Percentiles rank a stretch among this genome's conserved stretches.
These are phyloP conservation scores for Daedaleopsis nitida DNA, from an alignment of 768 basidiomycete genomes.

Conservation along the genomic window DNA sequence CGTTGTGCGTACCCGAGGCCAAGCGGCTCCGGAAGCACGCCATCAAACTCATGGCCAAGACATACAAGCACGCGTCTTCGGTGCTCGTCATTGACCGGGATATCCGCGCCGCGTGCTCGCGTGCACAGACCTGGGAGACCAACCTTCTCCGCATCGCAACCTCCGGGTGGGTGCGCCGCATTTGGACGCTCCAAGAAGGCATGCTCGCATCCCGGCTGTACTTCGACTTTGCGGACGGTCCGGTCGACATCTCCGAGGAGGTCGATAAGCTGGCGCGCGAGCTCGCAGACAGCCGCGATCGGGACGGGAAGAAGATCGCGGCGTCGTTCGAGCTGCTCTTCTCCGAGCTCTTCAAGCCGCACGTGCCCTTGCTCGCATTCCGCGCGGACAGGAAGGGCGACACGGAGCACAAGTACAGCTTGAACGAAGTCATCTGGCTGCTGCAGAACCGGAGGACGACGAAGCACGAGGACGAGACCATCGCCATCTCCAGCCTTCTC, in stretches of 20 bases:
- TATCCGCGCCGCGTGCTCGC: constrained; percentile 12
- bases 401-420: neutral
- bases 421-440: constrained; percentile 5
- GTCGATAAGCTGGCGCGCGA: neutral
- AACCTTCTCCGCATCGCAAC: constrained; percentile 8
- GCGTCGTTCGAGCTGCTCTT: neutral
- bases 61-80: constrained; percentile 8
- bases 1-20: constrained; percentile 14
- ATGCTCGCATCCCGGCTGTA: constrained; percentile 12
- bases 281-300: neutral
- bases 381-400: neutral
- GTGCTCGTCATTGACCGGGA: constrained; percentile 15
- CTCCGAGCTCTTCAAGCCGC: neutral
- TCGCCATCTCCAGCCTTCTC: constrained; percentile 13
- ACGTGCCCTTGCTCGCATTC: constrained; percentile 1
- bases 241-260: constrained; percentile 1
- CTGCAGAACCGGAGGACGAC: constrained; percentile 6
- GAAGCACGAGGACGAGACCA: constrained; percentile 13
- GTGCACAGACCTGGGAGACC: neutral
- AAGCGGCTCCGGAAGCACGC: constrained; percentile 8
- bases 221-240: constrained; percentile 15
- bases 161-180: constrained; percentile 12
- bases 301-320: neutral
- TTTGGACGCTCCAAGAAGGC: constrained; percentile 19
- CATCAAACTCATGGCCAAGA: constrained; percentile 18